A percentile compares a stretch with the other conserved stretches of the same genome.
Conservation (phyloP, 2,329 filamentous ascomycete species). For the Ceratocystiopsis brevicomis region DNA sequence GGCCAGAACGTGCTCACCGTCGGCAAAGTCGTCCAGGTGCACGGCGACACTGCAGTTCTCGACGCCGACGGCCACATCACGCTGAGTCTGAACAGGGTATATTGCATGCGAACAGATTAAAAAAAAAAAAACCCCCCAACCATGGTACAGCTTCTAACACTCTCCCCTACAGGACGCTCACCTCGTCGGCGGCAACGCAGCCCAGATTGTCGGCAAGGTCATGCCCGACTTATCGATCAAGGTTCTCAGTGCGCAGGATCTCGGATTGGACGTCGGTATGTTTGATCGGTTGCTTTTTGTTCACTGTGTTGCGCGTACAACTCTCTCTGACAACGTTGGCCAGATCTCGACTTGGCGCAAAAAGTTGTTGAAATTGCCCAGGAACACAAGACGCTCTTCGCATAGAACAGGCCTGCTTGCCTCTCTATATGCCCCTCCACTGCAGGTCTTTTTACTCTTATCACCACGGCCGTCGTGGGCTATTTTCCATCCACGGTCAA, state of each 20-base stretch:
- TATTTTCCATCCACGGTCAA: too few relatives aligned
- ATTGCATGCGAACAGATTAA: conserved; percentile 10
- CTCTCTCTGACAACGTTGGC: not conserved
- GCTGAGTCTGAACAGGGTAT: conserved; percentile 52
- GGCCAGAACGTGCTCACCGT: conserved; percentile 63
- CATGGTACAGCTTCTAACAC: not conserved
- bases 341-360: conserved; percentile 8
- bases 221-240: conserved; percentile 53
- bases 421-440: too few relatives aligned
- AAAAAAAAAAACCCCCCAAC: too few relatives aligned
- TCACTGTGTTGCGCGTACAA: not conserved
- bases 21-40: conserved; percentile 67
- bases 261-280: conserved; percentile 51
- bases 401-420: too few relatives aligned
- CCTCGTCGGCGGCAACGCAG: conserved; percentile 47
- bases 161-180: conserved; percentile 40
- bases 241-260: conserved; percentile 48
- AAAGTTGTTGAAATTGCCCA: conserved; percentile 9
- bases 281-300: not conserved
- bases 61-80: conserved; percentile 65
- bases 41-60: conserved; percentile 61
- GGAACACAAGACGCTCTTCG: conserved; percentile 1
- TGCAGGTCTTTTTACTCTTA: too few relatives aligned
- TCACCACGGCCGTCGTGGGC: too few relatives aligned
- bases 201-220: conserved; percentile 66